Percentiles rank a stretch among this genome's conserved stretches.
Evolutionary conservation across 176 grass and related monocot species (phyloP).

Genomic region (Triticum monococcum): DNA sequence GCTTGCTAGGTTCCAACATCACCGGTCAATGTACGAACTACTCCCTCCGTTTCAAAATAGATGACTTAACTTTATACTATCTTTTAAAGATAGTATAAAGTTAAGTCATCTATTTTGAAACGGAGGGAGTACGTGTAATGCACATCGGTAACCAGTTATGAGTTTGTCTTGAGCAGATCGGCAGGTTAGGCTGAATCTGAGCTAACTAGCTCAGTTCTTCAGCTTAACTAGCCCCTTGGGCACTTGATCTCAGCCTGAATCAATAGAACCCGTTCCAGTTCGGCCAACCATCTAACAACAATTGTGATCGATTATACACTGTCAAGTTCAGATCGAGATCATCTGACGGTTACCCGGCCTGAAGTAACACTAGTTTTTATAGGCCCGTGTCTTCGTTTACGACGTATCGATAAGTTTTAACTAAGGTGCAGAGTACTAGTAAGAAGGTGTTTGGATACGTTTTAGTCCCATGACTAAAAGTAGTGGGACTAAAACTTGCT

Average conservation of each 20-base stretch:
- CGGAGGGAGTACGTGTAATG: background rate
- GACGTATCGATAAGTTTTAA: no score
- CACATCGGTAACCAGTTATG: background rate
- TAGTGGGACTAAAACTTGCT: no score
- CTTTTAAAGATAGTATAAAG: no score
- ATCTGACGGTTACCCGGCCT: background rate
- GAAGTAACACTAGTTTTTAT: background rate
- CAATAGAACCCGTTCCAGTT: background rate
- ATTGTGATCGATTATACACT: background rate
- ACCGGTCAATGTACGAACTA: background rate
- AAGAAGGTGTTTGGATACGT: no score
- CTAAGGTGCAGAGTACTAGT: no score
- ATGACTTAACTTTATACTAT: no score
- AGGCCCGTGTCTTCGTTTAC: no score
- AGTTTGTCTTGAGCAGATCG: background rate
- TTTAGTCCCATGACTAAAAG: no score
- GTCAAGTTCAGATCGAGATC: background rate
- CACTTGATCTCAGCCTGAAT: background rate
- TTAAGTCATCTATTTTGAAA: no score
- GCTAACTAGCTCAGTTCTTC: background rate
- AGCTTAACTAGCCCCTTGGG: background rate
- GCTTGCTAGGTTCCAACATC: constrained; percentile 19
- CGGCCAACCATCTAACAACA: background rate
- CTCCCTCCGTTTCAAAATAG: no score
- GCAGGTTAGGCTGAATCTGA: background rate